Evolutionary conservation across 768 basidiomycete genomes (phyloP).

Genomic region (Austroboletus festivus): DNA sequence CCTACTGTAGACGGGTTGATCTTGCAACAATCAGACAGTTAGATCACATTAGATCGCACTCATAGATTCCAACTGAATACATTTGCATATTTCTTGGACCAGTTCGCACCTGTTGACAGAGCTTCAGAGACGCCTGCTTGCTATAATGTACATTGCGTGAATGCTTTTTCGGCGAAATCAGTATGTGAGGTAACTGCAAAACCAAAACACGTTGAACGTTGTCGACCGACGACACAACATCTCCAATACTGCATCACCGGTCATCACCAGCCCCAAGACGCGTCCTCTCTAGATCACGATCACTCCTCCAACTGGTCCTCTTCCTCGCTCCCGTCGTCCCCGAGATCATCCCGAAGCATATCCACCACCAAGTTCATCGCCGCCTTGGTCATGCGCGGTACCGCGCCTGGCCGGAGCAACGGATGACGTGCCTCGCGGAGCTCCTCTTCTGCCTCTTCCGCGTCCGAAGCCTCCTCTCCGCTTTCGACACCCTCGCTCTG

Average conservation of each 20-base stretch:
- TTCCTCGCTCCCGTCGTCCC: slow-evolving; percentile 33
- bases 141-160: not conserved
- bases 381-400: slow-evolving; percentile 67
- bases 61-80: no score
- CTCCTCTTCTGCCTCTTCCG: slow-evolving; percentile 38
- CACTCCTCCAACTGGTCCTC: slow-evolving; percentile 53
- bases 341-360: slow-evolving; percentile 55
- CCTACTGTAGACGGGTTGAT: no score
- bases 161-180: not conserved
- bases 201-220: not conserved
- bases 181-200: not conserved
- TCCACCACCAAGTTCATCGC: slow-evolving; percentile 63
- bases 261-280: no score
- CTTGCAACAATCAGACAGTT: no score
- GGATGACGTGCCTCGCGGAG: slow-evolving; percentile 59
- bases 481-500: slow-evolving; percentile 34
- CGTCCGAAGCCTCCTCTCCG: slow-evolving; percentile 40
- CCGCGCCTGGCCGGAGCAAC: slow-evolving; percentile 59
- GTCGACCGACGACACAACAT: no score
- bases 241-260: no score
- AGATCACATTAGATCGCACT: no score
- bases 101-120: no score
- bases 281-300: no score
- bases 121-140: not conserved
- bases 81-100: no score